Evolutionary conservation across 2,329 filamentous ascomycete species (phyloP).

Genomic region (Aspergillus ustus): DNA sequence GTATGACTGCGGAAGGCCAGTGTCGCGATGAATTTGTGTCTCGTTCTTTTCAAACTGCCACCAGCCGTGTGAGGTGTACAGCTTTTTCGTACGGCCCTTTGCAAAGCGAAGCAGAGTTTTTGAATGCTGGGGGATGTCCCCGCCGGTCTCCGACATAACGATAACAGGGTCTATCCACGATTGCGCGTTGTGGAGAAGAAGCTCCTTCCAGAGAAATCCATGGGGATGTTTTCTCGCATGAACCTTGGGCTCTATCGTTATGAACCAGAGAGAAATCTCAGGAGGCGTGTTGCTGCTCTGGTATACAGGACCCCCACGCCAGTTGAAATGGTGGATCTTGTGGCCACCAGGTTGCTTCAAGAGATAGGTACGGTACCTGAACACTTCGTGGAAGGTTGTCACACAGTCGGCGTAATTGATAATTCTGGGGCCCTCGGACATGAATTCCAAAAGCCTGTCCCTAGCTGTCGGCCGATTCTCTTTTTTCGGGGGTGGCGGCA

Average conservation of each 20-base stretch:
- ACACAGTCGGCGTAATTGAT: not conserved
- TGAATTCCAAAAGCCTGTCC: not conserved
- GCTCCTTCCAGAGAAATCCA: slow-evolving; percentile 10
- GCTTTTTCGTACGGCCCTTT: slow-evolving; percentile 23
- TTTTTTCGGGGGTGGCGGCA: no score
- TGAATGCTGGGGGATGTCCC: slow-evolving; percentile 9
- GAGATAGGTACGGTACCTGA: not conserved
- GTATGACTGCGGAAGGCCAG: not conserved
- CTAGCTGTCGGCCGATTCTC: not conserved
- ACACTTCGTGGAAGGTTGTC: not conserved
- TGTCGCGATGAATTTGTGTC: slow-evolving; percentile 10
- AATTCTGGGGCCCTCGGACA: not conserved
- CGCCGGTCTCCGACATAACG: slow-evolving; percentile 12
- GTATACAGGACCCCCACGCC: slow-evolving; percentile 22
- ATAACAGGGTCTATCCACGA: slow-evolving; percentile 30
- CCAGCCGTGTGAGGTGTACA: slow-evolving; percentile 29
- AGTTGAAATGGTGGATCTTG: slow-evolving; percentile 34
- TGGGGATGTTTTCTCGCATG: not conserved
- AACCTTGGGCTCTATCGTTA: slow-evolving; percentile 24
- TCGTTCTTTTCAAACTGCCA: slow-evolving; percentile 22
- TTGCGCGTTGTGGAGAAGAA: slow-evolving; percentile 23
- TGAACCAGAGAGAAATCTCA: slow-evolving; percentile 28
- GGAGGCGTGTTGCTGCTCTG: slow-evolving; percentile 26
- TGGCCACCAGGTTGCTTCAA: not conserved
- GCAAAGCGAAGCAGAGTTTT: slow-evolving; percentile 20